Evolutionary conservation across 495 filamentous ascomycete genomes (phyloP).

Genomic region (Penicillium riverlandense): DNA sequence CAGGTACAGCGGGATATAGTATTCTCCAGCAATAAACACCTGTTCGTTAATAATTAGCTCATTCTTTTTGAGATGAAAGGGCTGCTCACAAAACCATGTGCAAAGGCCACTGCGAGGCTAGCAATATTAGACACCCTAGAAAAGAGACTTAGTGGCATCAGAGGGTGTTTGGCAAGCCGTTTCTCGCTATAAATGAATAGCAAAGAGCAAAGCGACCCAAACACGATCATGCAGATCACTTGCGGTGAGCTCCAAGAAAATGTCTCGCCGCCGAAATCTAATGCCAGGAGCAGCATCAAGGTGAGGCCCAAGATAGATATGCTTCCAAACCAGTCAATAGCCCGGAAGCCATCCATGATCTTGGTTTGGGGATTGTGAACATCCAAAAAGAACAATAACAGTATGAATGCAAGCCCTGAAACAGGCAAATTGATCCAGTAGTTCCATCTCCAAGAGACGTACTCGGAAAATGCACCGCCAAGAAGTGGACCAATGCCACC

Average conservation of each 20-base stretch:
- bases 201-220: constrained; percentile 48
- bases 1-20: constrained; percentile 49
- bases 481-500: constrained; percentile 14
- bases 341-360: constrained; percentile 53
- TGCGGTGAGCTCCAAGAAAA: constrained; percentile 60
- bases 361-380: constrained; percentile 61
- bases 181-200: constrained; percentile 60
- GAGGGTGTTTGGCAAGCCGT: constrained; percentile 59
- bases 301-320: constrained; percentile 54
- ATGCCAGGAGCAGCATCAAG: constrained; percentile 63
- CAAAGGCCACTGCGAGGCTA: constrained; percentile 25
- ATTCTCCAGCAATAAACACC: constrained; percentile 37
- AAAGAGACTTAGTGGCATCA: constrained; percentile 65
- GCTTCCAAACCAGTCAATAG: constrained; percentile 62
- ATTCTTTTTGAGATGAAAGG: too few species aligned
- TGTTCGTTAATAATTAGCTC: too few species aligned
- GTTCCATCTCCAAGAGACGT: constrained; percentile 18
- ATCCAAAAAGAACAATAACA: constrained; percentile 56
- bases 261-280: constrained; percentile 60
- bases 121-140: constrained; percentile 38
- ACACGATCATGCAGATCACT: constrained; percentile 68
- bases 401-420: constrained; percentile 49
- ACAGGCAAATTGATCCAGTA: constrained; percentile 61
- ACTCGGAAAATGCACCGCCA: constrained; percentile 15
- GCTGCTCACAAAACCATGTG: constrained; percentile 21